Evolutionary conservation across 2,329 filamentous ascomycete species (phyloP), one percentile per base, ranked within the genome.

Genomic region (Tolypocladium amazonense): DNA sequence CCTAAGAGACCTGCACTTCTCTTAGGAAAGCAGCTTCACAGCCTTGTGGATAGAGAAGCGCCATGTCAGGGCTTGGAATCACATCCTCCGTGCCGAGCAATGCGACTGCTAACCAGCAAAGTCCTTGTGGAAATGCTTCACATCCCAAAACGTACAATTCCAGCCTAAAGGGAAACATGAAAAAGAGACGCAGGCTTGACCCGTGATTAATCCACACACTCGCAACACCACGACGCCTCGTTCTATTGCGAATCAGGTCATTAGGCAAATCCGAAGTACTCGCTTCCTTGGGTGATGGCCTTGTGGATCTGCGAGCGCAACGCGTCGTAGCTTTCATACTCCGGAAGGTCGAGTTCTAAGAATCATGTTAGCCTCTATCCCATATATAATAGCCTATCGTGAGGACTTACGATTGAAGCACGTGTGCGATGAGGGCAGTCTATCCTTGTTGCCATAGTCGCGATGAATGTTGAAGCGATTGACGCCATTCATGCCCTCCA

Each of bases 401-500:
- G 30, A 23, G 11, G 12, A 50, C 90, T 88, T 85, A 96, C 92
- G 94, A 74, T 99, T 99, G 79, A 99, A 99, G 81, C 94, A 99
- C 64, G 94, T 99, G 75, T 99, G 95, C 68, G 92, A 96, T 68
- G 90, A 96, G 60, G 94, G 94, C 65, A 99, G 82, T 66, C 94
- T 89, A 71, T 97, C 90, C 76, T 97, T 97, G 79, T 89, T 93
- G 68, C 93, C 92, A 76, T 96, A 97, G 75, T 97, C 94, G 65
- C 94, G 91, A 72, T 99, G 94, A 64, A 99, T 97, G 74, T 97
- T 99, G 86, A 99, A 99, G 65, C 91, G 88, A 75, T 89, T 96
- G 73, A 97, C 88, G 45, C 94, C 94, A 71, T 99, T 97, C 94
- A 99, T 99, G 65, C 94, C 95, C 77, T 99, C 95, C 8, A 99